Base-by-base conservation (phyloP, 164 flowering plant genomes). In the Dillenia turbinata region DNA sequence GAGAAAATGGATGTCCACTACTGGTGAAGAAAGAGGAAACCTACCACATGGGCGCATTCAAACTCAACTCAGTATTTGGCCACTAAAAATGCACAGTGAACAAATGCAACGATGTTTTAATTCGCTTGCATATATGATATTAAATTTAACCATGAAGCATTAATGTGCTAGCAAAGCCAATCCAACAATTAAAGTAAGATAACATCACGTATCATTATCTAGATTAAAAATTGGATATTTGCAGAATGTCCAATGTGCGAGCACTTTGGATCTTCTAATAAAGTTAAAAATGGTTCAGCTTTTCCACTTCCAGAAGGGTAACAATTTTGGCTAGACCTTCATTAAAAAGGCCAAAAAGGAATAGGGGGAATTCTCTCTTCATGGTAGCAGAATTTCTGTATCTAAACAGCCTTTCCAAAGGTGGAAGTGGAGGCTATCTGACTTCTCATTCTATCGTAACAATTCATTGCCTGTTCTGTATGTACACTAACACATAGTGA, bases 181-280 rank as follows among this genome's bases (percentile, higher is more conserved):
- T 64, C 61, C 40, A 43, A 56, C 48, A n/a, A 43, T 44, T 4
- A 40, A 47, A 44, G 26, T 5, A 70, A 54, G 61, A 60, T 61
- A 33, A 51, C 62, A 64, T 65, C 73, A 62, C 13, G 16, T 14
- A 44, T 47, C 57, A 57, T 62, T 14, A 22, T 50, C 57, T 47
- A 61, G 47, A 9, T 33, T 57, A 52, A 22, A 52, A 52, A 15
- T 26, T 2, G 5, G 16, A 52, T 1, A 26, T 6, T 60, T 44
- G 56, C 22, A 17, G 64, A 47, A 54, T 60, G 33, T 57, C 48
- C 54, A 63, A 63, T 52, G 54, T 59, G n/a, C 47, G 26, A 44
- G 60, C 24, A 62, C 71, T 13, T 24, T 9, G 19, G 48, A 57
- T 45, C 49, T 44, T 15, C 4, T 15, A 48, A 14, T 6, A 3